Conservation (phyloP, 2,329 filamentous ascomycete species). For the Apiospora saccharicola region DNA sequence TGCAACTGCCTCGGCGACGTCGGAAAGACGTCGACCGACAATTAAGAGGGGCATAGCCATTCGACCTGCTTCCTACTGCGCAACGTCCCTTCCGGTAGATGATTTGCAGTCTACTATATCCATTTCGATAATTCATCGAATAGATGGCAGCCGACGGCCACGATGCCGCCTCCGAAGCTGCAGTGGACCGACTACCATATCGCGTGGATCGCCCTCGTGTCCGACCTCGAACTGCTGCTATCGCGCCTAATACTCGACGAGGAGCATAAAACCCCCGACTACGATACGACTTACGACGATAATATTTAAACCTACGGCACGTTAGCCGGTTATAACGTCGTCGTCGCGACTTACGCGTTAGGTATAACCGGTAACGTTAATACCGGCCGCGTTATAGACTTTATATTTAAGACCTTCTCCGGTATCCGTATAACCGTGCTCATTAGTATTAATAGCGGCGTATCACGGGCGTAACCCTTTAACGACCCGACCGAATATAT, state of each 20-base stretch:
- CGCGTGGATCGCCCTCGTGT: conserved; percentile 30
- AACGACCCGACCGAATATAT: conserved; percentile 23
- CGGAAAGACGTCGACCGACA: conserved; percentile 12
- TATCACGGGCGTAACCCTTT: neutral
- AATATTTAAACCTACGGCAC: conserved; percentile 29
- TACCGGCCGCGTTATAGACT: conserved; percentile 22
- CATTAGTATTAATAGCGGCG: conserved; percentile 30
- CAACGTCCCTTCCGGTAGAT: conserved; percentile 8
- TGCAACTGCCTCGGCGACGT: neutral
- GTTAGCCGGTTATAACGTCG: conserved; percentile 28
- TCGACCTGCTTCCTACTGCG: neutral
- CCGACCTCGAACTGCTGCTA: conserved; percentile 29
- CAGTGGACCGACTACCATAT: conserved; percentile 28
- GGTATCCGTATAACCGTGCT: conserved; percentile 30
- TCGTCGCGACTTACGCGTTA: conserved; percentile 28
- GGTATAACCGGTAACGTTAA: conserved; percentile 30
- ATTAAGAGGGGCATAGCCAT: neutral
- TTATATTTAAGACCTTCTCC: conserved; percentile 31
- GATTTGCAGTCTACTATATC: neutral
- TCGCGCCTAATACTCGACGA: conserved; percentile 33
- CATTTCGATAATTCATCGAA: neutral
- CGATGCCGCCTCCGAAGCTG: conserved; percentile 7
- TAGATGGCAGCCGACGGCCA: conserved; percentile 1
- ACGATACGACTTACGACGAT: conserved; percentile 29
- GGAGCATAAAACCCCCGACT: conserved; percentile 27